A percentile compares a stretch with the other conserved stretches of the same genome.
Conservation (phyloP, 129 eudicot genomes). For the Gnaphalium uliginosum region DNA sequence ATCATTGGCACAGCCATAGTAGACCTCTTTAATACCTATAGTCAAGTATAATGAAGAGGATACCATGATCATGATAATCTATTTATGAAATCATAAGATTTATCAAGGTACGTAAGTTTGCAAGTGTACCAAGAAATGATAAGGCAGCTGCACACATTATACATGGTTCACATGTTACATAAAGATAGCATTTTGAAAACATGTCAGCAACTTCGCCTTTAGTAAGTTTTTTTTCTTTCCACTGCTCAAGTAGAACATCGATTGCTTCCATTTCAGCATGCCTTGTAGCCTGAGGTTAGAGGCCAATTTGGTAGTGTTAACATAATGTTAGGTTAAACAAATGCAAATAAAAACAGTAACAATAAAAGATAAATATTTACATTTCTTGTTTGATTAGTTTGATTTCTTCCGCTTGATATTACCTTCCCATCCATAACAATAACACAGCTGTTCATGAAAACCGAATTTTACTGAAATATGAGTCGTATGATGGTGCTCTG, state of each 20-base stretch:
- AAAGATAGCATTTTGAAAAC: constrained; percentile 72
- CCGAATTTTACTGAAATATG: background rate
- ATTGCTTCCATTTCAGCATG: constrained; percentile 92
- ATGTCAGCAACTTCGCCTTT: constrained; percentile 48
- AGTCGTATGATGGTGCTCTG: constrained; percentile 6
- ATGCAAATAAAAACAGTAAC: background rate
- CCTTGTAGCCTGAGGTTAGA: constrained; percentile 69
- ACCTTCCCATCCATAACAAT: constrained; percentile 74
- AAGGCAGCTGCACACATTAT: constrained; percentile 95
- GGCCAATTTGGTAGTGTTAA: constrained; percentile 24
- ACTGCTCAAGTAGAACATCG: constrained; percentile 62
- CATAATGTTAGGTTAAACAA: constrained; percentile 3
- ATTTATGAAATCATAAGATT: background rate
- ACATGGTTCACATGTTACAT: constrained; percentile 98
- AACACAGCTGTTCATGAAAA: constrained; percentile 52
- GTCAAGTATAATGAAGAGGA: background rate
- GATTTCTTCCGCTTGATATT: constrained; percentile 80
- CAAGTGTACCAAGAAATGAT: constrained; percentile 68
- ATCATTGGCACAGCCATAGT: constrained; percentile 93
- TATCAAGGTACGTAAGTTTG: background rate
- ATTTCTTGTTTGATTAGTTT: constrained; percentile 77
- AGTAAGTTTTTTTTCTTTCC: constrained; percentile 44
- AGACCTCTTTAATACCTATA: constrained; percentile 81
- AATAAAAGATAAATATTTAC: constrained; percentile 32
- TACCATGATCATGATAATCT: constrained; percentile 1